Base-by-base conservation (phyloP, 1,284 basidiomycete species). In the Rhodotorula sp. region DNA sequence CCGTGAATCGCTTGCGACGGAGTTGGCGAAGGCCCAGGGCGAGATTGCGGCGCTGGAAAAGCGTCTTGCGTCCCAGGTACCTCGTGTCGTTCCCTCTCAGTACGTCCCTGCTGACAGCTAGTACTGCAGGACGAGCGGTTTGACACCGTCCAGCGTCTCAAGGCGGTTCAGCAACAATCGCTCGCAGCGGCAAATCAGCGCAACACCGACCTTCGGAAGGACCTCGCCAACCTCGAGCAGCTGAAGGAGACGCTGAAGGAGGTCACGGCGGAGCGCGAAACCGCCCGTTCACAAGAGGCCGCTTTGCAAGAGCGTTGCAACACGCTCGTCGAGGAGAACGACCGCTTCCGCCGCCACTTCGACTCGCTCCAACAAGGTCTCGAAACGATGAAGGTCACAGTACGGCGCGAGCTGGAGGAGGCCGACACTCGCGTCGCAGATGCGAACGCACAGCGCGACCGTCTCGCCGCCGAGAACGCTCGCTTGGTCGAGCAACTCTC, bases 141-240 rank as follows among this genome's bases (percentile, higher is more conserved):
- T 22, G 30, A 27, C 30, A 59, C 44, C 52, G 22, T 67, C 20
- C 57, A 60, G 24, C 65, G 57, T 10, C 44, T 53, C 62, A 64
- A 62, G 44, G 6, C 44, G 20, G 36, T 57, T 19, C 65, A 67
- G 52, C 68, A 70, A 27, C 68, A 70, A 51, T 48, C 61, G 4
- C 68, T 70, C 52, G 68, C 64, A 1, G 15, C 27, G 6, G 62
- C 64, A 9, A 67, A 67, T 27, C 61, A 62, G 49, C 64, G 61
- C 29, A 60, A 53, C 59, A 4, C 36, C 11, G 32, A 55, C 19
- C 59, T 61, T 17, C 44, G 19, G 8, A 59, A 49, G 24, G 46
- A 66, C 4, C 60, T 66, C 39, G 6, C 13, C 17, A 27, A 54
- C 1, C 1, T 68, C n/a, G 15, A 10, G 2, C 29, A 59, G 13